Percentiles rank a stretch among this genome's conserved stretches.
Evolutionary conservation across 192 early-diverging fungal genomes (phyloP).

Genomic region (Kickxella alabastrina): DNA sequence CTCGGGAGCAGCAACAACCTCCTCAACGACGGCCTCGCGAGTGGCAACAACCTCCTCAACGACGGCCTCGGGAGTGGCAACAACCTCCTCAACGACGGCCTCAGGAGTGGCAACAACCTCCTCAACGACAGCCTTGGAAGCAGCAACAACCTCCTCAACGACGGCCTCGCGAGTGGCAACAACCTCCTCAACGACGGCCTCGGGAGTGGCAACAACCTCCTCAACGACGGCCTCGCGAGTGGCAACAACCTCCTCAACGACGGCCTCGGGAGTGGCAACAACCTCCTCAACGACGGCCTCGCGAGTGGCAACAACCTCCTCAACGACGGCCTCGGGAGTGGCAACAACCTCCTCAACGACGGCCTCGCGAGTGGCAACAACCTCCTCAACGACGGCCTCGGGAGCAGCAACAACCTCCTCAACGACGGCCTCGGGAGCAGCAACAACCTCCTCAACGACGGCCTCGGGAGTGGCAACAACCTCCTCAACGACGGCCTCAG

Average conservation of each 20-base stretch:
- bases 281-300: background rate
- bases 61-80: too few relatives aligned
- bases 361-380: background rate
- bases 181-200: background rate
- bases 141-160: background rate
- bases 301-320: background rate
- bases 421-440: background rate
- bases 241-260: background rate
- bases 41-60: background rate
- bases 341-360: background rate
- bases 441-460: background rate
- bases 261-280: background rate
- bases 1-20: background rate
- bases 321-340: background rate
- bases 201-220: background rate
- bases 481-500: background rate
- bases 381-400: background rate
- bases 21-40: background rate
- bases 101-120: background rate
- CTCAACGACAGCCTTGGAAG: background rate
- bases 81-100: background rate
- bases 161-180: background rate
- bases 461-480: background rate
- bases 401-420: conserved; percentile 1
- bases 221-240: background rate